Evolutionary conservation across 331 rosid genomes (phyloP).

Genomic region (Rhamnella rubrinervis): DNA sequence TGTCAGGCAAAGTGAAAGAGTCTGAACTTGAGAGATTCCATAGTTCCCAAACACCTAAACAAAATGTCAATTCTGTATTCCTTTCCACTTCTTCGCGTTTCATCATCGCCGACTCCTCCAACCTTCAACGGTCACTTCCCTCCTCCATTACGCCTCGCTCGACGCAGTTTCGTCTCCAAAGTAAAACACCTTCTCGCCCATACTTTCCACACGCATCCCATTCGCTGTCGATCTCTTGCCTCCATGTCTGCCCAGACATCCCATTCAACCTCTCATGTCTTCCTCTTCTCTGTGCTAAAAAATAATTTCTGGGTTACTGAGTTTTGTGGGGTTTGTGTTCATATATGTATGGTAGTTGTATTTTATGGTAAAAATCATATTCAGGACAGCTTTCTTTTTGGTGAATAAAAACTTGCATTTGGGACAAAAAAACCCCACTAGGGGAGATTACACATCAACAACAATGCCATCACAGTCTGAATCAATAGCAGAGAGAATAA

Average conservation of each 20-base stretch:
- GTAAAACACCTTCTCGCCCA: constrained; percentile 21
- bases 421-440: no score
- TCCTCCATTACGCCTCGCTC: constrained; percentile 24
- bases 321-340: not conserved
- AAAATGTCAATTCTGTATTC: constrained; percentile 37
- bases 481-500: no score
- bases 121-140: constrained; percentile 17
- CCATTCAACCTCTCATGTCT: constrained; percentile 59
- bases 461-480: no score
- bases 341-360: no score
- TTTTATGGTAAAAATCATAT: constrained; percentile 26
- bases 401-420: no score
- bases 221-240: constrained; percentile 41
- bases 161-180: constrained; percentile 11
- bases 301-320: not conserved
- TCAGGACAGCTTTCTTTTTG: constrained; percentile 44
- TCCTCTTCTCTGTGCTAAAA: not conserved
- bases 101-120: constrained; percentile 12
- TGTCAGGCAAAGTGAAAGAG: no score
- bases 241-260: constrained; percentile 37
- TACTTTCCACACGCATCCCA: constrained; percentile 18
- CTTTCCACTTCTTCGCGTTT: constrained; percentile 21
- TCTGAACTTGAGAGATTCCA: not conserved
- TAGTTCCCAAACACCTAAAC: not conserved
- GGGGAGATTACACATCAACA: no score